These are phyloP conservation scores for Cladosporium sp. DNA, from an alignment of 2,329 filamentous ascomycete species.

Conservation along the genomic window DNA sequence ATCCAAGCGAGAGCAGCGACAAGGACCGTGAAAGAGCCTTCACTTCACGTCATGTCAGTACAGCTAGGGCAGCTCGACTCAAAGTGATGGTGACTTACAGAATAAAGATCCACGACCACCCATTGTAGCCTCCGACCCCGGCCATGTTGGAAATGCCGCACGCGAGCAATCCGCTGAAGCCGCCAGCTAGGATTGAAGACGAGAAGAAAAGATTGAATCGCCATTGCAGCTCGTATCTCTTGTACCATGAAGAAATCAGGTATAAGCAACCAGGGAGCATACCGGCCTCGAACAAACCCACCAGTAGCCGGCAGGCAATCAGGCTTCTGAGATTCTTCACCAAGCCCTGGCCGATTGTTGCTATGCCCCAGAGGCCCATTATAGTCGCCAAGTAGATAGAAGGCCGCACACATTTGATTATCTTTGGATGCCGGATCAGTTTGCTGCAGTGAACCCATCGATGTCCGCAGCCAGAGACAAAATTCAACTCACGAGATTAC, in stretches of 20 bases:
- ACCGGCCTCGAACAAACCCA: constrained; percentile 41
- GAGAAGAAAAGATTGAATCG: constrained; percentile 44
- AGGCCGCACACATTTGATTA: constrained; percentile 38
- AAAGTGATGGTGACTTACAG: constrained; percentile 12
- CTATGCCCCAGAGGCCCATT: constrained; percentile 41
- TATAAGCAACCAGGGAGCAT: constrained; percentile 28
- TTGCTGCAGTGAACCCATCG: too few relatives aligned
- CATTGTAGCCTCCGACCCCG: constrained; percentile 31
- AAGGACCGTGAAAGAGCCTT: constrained; percentile 31
- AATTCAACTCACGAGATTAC: neutral
- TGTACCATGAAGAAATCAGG: constrained; percentile 43
- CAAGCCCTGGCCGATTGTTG: constrained; percentile 37
- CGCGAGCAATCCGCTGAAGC: constrained; percentile 44
- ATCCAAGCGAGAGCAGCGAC: constrained; percentile 25
- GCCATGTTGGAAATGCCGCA: constrained; percentile 36
- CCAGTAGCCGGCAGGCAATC: constrained; percentile 32
- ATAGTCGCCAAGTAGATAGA: constrained; percentile 39
- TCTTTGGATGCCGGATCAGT: neutral
- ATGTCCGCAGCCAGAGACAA: too few relatives aligned
- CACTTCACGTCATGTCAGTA: constrained; percentile 42
- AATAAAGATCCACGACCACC: constrained; percentile 56
- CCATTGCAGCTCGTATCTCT: constrained; percentile 44
- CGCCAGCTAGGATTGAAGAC: constrained; percentile 43
- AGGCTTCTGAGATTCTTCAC: constrained; percentile 35
- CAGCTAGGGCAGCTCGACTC: neutral